Evolutionary conservation across 2,329 filamentous ascomycete genomes (phyloP), one percentile per base, ranked within the genome.

Genomic region (Ceratocystis cacaofunesta): DNA sequence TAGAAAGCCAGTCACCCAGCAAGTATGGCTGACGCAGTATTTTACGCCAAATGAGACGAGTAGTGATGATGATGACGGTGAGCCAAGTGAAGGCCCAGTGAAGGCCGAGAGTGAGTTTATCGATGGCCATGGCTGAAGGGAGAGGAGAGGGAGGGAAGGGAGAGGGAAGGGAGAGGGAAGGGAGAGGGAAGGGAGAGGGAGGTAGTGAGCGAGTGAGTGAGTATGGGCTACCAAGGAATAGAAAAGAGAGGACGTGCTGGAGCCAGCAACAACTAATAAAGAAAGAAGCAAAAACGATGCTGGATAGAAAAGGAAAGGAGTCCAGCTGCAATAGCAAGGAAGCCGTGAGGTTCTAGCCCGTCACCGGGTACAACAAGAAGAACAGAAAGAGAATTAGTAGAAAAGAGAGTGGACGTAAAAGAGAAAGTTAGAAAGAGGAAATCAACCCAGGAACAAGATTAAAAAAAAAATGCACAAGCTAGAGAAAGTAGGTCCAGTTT

Each of bases 51-150:
- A 68, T 55, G 41, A 72, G 65, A 44, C 71, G 62, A 1, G 48
- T 17, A 1, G 30, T 61, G 69, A 72, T 72, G 65, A 72, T 61
- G 10, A 66, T 8, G 57, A 72, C 55, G 5, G 70, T 68, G 50
- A 70, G 36, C 62, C 68, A 70, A 66, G 69, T 71, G 43, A 72
- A 71, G 10, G 70, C 60, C 70, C 69, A 71, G 60, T 72, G 70
- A 64, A 71, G 62, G 19, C 22, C 63, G 15, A 66, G 57, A 22
- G 62, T 66, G 19, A 64, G 44, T 15, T 64, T 32, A 30, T 64
- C 65, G 52, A 66, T 25, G 46, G 65, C 65, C 65, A 66, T 63
- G 19, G 62, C 52, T 55, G 19, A 44, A n/a, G 30, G 41, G 3
- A 15, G 36, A 25, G 32, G 36, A 22, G 22, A 22, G 28, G 55